These are phyloP conservation scores for Phialemoniopsis sp. DNA, from an alignment of 2,329 filamentous ascomycete genomes.

Conservation along the genomic window DNA sequence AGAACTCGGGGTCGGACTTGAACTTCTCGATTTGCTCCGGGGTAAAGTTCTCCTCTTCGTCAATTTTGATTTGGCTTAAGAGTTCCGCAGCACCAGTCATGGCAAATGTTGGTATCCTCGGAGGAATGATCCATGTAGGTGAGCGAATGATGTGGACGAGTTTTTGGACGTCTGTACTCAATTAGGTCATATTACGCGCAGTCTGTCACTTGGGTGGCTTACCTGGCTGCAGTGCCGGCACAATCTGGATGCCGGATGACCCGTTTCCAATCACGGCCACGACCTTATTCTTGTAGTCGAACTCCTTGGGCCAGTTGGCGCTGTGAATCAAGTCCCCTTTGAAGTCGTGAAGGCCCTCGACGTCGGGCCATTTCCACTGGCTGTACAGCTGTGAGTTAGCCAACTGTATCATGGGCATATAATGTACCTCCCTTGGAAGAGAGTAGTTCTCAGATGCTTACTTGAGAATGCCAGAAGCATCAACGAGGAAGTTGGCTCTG, in stretches of 20 bases:
- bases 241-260: constrained; percentile 48
- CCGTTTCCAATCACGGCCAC: constrained; percentile 55
- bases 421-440: not conserved
- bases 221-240: constrained; percentile 44
- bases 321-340: constrained; percentile 47
- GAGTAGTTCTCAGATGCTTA: no score
- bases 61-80: constrained; percentile 32
- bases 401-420: not conserved
- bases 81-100: constrained; percentile 30
- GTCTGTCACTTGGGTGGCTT: constrained; percentile 4
- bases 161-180: constrained; percentile 22
- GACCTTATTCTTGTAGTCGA: constrained; percentile 43
- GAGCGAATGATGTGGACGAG: constrained; percentile 33
- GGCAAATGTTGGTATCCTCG: constrained; percentile 26
- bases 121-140: constrained; percentile 35
- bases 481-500: constrained; percentile 41
- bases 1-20: constrained; percentile 37
- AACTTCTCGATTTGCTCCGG: constrained; percentile 41
- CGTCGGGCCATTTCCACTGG: constrained; percentile 49
- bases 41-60: constrained; percentile 36
- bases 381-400: constrained; percentile 19
- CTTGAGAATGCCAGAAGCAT: constrained; percentile 50
- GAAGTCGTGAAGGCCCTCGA: constrained; percentile 40
- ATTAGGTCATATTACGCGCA: not conserved
- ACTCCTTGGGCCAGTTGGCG: constrained; percentile 45